phyloP scores from a whole-genome alignment of 164 flowering plant genomes.

The Aristolochia contorta region DNA sequence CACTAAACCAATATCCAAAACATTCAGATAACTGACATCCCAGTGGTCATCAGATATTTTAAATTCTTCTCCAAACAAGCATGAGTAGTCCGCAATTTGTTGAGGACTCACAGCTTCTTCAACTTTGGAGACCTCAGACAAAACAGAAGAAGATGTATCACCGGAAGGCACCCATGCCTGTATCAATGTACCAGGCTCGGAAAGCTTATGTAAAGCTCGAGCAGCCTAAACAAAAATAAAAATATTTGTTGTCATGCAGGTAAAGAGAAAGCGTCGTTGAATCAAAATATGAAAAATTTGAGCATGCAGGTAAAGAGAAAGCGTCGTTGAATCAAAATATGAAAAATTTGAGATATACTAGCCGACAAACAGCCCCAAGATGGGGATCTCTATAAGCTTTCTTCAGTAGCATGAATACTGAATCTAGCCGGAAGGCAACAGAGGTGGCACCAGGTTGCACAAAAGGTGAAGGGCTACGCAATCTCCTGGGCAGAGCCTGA shows the following conservation, averaged over 20 bases:
- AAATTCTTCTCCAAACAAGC: slow-evolving; percentile 76
- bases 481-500: slow-evolving; percentile 59
- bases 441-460: slow-evolving; percentile 37
- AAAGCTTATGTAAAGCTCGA: slow-evolving; percentile 49
- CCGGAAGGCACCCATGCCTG: slow-evolving; percentile 23
- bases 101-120: slow-evolving; percentile 24
- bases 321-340: neutral
- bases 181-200: slow-evolving; percentile 30
- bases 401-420: slow-evolving; percentile 50
- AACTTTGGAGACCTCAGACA: slow-evolving; percentile 32
- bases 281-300: neutral
- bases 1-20: slow-evolving; percentile 60
- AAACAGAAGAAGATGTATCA: slow-evolving; percentile 23
- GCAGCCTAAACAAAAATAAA: slow-evolving; percentile 39
- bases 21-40: slow-evolving; percentile 45
- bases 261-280: neutral
- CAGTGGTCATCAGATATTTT: slow-evolving; percentile 38
- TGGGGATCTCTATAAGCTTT: slow-evolving; percentile 72
- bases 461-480: slow-evolving; percentile 43
- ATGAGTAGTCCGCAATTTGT: slow-evolving; percentile 49
- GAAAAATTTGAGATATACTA: slow-evolving; percentile 28
- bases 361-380: slow-evolving; percentile 54
- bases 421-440: slow-evolving; percentile 63
- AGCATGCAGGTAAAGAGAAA: neutral
- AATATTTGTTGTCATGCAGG: neutral